Base-by-base conservation (phyloP, 805 yeast species). In the Kodamaea leandrae region DNA sequence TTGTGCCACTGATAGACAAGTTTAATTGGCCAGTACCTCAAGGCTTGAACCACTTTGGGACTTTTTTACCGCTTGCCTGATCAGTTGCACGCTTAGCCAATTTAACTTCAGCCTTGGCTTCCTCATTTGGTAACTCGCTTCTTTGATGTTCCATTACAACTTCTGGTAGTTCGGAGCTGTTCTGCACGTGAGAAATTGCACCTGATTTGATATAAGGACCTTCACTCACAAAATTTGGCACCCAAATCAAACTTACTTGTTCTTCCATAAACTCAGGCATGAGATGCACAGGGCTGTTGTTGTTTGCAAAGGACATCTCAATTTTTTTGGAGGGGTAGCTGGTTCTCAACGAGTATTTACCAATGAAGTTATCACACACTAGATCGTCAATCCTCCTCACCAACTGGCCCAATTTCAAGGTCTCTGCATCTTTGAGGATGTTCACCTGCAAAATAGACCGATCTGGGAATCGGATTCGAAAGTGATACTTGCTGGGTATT, bases 391-490 rank as follows among this genome's bases (percentile, higher is more conserved):
- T 54, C 44, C 55, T 61, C 45, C 63, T 63, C 28, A 68, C 42
- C 19, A 69, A 46, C 36, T 62, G 63, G 6, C 74, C 75, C 36
- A 66, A 54, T 38, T 62, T 64, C 12, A 54, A 46, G 2, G 39
- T 30, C 5, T 51, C 37, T 2, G 49, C 48, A 28, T 62, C 60
- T 15, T 54, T 54, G 12, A 40, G 17, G n/a, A 68, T 54, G 30
- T 57, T 54, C 7, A 69, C 47, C 39, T 69, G 68, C 25, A 69
- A 50, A 12, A 69, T 60, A 13, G 58, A 41, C 18, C 63, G 52
- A 41, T 69, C 71, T 2, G 75, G 75, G 41, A 69, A 68, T 43
- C 60, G 57, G 29, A 69, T 45, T 10, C 75, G 48, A 13, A 69
- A 59, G 10, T 48, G 53, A 45, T 59, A 65, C 24, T 53, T 48